Conservation (phyloP, 805 yeast genomes). For the Spathaspora girioi region DNA sequence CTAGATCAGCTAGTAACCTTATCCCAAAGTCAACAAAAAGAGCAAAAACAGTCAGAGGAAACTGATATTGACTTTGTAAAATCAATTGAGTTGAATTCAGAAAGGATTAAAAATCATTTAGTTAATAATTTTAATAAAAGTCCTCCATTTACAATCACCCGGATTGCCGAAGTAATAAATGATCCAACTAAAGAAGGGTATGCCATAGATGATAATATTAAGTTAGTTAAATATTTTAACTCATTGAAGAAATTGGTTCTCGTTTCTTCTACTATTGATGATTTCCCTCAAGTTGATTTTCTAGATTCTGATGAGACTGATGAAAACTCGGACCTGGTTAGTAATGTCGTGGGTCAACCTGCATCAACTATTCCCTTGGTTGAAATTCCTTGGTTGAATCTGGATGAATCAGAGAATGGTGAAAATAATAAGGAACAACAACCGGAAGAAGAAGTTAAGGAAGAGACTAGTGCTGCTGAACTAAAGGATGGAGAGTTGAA, state of each 20-base stretch:
- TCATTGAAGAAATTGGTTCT: slow-evolving; percentile 32
- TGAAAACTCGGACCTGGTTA: background rate
- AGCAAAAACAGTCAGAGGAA: background rate
- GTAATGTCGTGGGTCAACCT: background rate
- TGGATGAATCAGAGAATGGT: slow-evolving; percentile 2
- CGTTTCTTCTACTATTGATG: slow-evolving; percentile 26
- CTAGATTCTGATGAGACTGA: background rate
- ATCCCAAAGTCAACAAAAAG: background rate
- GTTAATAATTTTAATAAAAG: slow-evolving; percentile 15
- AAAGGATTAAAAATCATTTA: slow-evolving; percentile 34
- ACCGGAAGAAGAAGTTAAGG: background rate
- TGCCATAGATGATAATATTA: slow-evolving; percentile 22
- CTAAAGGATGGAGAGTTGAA: too few relatives aligned
- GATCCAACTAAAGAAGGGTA: slow-evolving; percentile 36
- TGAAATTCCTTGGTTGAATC: slow-evolving; percentile 27
- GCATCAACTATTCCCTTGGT: slow-evolving; percentile 17
- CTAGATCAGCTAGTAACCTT: background rate
- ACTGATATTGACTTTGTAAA: background rate
- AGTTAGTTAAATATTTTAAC: slow-evolving; percentile 40
- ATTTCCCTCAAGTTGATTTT: slow-evolving; percentile 15
- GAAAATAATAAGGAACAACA: background rate
- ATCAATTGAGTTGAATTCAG: background rate
- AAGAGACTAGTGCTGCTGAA: background rate
- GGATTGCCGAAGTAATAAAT: slow-evolving; percentile 46
- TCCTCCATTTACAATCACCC: slow-evolving; percentile 47